Percentiles rank a stretch among this genome's conserved stretches.
phyloP scores from a whole-genome alignment of 371 early-diverging fungal genomes.

The Thermomucor indicae-seudaticae region DNA sequence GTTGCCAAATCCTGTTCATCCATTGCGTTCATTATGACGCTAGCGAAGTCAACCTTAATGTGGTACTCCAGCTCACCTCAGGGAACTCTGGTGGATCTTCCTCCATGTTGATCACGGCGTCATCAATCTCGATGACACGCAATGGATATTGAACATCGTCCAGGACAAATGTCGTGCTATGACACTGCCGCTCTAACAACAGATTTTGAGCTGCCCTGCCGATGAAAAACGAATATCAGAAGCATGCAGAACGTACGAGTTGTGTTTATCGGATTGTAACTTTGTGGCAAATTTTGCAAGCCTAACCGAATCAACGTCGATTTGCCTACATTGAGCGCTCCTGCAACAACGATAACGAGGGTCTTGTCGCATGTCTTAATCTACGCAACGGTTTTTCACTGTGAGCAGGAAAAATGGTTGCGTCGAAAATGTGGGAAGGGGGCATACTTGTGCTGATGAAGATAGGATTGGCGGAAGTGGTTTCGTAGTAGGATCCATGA shows the following conservation, averaged over 20 bases:
- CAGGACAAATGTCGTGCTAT: slow-evolving; percentile 16
- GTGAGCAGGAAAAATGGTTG: no score
- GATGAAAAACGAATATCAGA: slow-evolving; percentile 2
- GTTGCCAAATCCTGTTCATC: slow-evolving; percentile 14
- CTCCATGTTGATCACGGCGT: slow-evolving; percentile 14
- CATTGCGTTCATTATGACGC: background rate
- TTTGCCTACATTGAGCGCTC: slow-evolving; percentile 31
- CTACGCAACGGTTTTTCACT: no score
- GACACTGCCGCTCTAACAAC: slow-evolving; percentile 25
- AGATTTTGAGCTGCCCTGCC: no score
- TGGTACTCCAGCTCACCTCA: no score
- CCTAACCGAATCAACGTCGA: slow-evolving; percentile 34
- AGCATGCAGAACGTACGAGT: slow-evolving; percentile 13
- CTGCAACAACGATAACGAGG: slow-evolving; percentile 26
- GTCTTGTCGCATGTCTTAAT: no score
- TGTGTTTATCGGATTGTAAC: slow-evolving; percentile 19
- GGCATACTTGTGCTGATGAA: no score
- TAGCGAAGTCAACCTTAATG: background rate
- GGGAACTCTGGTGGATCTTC: slow-evolving; percentile 22
- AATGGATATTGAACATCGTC: slow-evolving; percentile 20
- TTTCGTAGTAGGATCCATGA: slow-evolving; percentile 7
- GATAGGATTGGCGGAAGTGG: slow-evolving; percentile 7
- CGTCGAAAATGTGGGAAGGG: background rate
- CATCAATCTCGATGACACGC: slow-evolving; percentile 25
- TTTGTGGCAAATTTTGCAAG: slow-evolving; percentile 20